These are phyloP conservation scores for Sarocladiaceae sp. DNA, from an alignment of 2,329 filamentous ascomycete genomes.

Conservation along the genomic window DNA sequence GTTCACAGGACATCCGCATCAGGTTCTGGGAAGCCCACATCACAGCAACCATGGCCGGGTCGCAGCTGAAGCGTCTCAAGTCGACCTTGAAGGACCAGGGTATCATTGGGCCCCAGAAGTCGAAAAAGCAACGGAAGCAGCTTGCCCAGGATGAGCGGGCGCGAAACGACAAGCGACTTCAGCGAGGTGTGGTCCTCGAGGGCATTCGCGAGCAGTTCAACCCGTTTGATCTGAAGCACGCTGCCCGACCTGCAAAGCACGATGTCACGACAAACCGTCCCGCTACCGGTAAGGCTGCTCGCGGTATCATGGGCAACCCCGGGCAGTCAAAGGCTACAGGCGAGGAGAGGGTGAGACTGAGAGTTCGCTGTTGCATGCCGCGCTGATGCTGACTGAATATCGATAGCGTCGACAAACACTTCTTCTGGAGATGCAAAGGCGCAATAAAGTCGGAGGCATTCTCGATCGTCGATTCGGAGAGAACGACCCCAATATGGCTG, in stretches of 20 bases:
- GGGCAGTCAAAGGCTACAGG: constrained; percentile 78
- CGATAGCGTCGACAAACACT: constrained; percentile 69
- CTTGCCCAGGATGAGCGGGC: constrained; percentile 59
- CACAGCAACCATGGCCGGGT: constrained; percentile 69
- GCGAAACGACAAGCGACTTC: constrained; percentile 65
- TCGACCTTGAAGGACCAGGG: constrained; percentile 83
- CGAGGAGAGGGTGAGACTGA: constrained; percentile 65
- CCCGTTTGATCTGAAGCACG: constrained; percentile 88
- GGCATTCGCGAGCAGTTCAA: constrained; percentile 95
- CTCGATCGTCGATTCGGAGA: constrained; percentile 93
- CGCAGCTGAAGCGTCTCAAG: constrained; percentile 94
- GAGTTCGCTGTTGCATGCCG: background rate
- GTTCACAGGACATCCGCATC: constrained; percentile 13
- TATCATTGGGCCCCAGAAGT: constrained; percentile 84
- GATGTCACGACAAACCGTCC: constrained; percentile 67
- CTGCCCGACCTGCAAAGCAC: constrained; percentile 73
- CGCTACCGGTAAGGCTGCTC: constrained; percentile 42
- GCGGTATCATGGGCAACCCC: constrained; percentile 64
- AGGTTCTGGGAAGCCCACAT: no score
- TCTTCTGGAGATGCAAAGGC: constrained; percentile 80
- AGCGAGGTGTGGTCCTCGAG: constrained; percentile 70
- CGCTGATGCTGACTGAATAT: constrained; percentile 12
- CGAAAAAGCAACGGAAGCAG: constrained; percentile 87
- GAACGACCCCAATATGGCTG: constrained; percentile 86
- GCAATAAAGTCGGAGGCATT: constrained; percentile 88